Evolutionary conservation across 306 rosid species (phyloP), one percentile per base, ranked within the genome.

Genomic region (Adenanthera pavonina): DNA sequence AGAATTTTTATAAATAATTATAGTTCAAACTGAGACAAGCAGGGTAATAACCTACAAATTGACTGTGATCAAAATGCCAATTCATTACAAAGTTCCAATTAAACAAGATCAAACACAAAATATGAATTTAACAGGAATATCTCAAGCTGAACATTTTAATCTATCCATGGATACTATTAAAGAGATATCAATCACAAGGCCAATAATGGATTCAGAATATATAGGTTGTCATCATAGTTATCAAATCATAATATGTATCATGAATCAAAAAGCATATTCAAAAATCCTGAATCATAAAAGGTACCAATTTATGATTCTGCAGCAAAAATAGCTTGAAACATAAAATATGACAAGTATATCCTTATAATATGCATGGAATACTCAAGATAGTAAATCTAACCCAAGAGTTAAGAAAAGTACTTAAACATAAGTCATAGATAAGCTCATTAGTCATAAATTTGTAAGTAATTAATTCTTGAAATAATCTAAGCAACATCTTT

Each of bases 41-140:
- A 60, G 49, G 44, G 54, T 15, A 25, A 25, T 19, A 35, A 40
- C 33, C 34, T 46, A 40, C 19, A 53, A 61, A 56, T 51, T 38
- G 68, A 75, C 14, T 8, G 36, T 49, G 49, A 43, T 40, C 47
- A 68, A 78, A 69, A 57, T 14, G 77, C 79, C 66, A 79, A 59
- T 33, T 62, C 71, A 84, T 59, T 33, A 56, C 43, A 69, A 62
- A 13, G 43, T 46, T 36, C 54, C 25, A 78, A 74, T 41, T 40
- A 77, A 40, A 81, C 64, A 81, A 57, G 62, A 72, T 72, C 68
- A 80, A 67, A 62, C 73, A 69, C 47, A 19, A 47, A 54, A 66
- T 12, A 47, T 10, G 16, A 5, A 15, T 75, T 60, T 78, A 60
- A 35, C 46, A 56, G 34, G 81, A 35, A 56, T 14, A 52, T 74